phyloP scores from a whole-genome alignment of 306 rosid species.

The Mucuna pruriens region DNA sequence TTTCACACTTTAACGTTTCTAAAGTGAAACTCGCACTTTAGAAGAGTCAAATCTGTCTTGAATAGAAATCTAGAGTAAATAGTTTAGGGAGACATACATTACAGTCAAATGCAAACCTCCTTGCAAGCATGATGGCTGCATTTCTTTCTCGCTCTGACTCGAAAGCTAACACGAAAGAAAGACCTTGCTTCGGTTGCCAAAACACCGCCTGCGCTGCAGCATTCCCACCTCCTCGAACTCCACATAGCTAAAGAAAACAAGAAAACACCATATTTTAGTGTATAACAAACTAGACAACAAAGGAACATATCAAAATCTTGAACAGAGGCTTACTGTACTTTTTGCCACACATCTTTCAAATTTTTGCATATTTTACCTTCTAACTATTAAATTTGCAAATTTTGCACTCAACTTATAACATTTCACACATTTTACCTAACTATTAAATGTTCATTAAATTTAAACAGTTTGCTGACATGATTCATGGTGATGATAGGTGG shows the following conservation, averaged over 20 bases:
- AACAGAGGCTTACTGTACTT: too few species aligned
- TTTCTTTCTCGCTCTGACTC: slow-evolving; percentile 89
- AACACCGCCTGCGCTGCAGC: slow-evolving; percentile 87
- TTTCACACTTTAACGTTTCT: neutral
- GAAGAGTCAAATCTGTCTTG: neutral
- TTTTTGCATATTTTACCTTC: too few species aligned
- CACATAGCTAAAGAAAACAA: slow-evolving; percentile 69
- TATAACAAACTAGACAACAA: neutral
- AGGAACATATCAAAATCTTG: slow-evolving; percentile 13
- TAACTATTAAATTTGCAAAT: too few species aligned
- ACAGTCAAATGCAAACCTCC: slow-evolving; percentile 93
- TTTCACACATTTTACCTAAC: too few species aligned
- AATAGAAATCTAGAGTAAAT: neutral
- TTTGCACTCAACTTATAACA: too few species aligned
- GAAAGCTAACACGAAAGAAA: slow-evolving; percentile 78
- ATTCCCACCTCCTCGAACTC: slow-evolving; percentile 92
- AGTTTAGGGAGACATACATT: slow-evolving; percentile 63
- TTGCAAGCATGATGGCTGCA: slow-evolving; percentile 89
- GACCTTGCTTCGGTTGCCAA: slow-evolving; percentile 85
- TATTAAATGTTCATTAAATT: too few species aligned
- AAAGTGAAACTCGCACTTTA: neutral
- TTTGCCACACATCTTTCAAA: too few species aligned
- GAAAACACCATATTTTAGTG: neutral
- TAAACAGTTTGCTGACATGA: too few species aligned
- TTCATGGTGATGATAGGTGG: too few species aligned